A percentile compares a stretch with the other conserved stretches of the same genome.
These are phyloP conservation scores for Penicillium sp. DNA, from an alignment of 2,329 filamentous ascomycete species.

Conservation along the genomic window DNA sequence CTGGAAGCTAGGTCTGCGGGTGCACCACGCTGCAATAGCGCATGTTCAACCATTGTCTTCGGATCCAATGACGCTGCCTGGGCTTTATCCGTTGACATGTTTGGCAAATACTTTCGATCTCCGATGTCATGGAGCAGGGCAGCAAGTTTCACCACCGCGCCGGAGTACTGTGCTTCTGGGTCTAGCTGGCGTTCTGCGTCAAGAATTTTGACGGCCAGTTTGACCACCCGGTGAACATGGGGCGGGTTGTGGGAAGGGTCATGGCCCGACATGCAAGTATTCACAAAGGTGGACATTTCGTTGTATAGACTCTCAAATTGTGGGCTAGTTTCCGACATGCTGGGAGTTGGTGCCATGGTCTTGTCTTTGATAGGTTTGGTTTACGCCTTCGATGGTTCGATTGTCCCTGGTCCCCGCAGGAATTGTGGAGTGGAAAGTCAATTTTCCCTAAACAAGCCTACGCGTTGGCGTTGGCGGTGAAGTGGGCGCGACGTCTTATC, in stretches of 20 bases:
- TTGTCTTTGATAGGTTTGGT: background rate
- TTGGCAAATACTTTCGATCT: conserved; percentile 73
- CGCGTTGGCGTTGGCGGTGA: background rate
- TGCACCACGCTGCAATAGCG: conserved; percentile 49
- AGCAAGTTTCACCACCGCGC: conserved; percentile 62
- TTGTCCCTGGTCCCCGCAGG: background rate
- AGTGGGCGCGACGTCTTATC: background rate
- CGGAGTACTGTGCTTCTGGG: conserved; percentile 46
- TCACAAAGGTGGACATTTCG: conserved; percentile 62
- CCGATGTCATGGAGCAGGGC: conserved; percentile 86
- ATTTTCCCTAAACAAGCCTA: background rate
- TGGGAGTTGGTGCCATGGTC: background rate
- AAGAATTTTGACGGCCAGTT: conserved; percentile 68
- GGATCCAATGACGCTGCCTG: conserved; percentile 18
- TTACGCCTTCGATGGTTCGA: background rate
- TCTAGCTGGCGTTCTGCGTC: conserved; percentile 43
- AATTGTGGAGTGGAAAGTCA: background rate
- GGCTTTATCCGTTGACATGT: conserved; percentile 27
- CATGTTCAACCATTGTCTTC: conserved; percentile 29
- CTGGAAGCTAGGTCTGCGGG: conserved; percentile 58
- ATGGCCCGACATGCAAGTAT: conserved; percentile 69
- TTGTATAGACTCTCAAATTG: conserved; percentile 50
- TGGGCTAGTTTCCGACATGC: conserved; percentile 14
- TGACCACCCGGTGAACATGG: conserved; percentile 77
- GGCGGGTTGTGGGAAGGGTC: conserved; percentile 87